Evolutionary conservation across 164 flowering plant species (phyloP), one percentile per base, ranked within the genome.

Genomic region (Nymphaea colorata): DNA sequence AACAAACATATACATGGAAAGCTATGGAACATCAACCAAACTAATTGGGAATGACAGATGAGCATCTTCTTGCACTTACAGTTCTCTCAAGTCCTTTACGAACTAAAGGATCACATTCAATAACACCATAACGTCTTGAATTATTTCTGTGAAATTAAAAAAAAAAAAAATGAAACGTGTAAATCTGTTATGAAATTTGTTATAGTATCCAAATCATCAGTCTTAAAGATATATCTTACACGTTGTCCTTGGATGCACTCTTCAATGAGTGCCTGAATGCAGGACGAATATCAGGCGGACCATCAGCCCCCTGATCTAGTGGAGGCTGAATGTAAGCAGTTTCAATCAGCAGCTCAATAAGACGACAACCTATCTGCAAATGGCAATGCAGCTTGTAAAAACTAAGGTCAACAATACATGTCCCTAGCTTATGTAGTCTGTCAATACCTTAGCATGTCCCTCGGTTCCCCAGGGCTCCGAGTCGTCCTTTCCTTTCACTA

Each of bases 301-400:
- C 71, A 71, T 87, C 91, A 43, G 76, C 83, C n/a, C 68, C 62
- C 76, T 87, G 90, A 84, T 88, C 75, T 62, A 82, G 76, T 10
- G 96, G 91, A 73, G 89, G 80, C 73, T 94, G 98, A 79, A 94
- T 82, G 72, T 85, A 89, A 16, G 98, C 98, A 53, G 88, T 87
- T 76, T 85, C 78, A 55, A 83, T 71, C 74, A 94, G 79, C 74
- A 94, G 76, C 65, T 94, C 95, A 78, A 94, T 84, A 65, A 94
- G 73, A 69, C 87, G 97, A 79, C 90, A 80, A 44, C 98, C 97
- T 73, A 94, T 89, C 98, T 91, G 84, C 44, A 71, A 77, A 17
- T 10, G 8, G 42, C 36, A 41, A 17, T 41, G 41, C 64, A 61
- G 25, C 41, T 41, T 61, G n/a, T 7, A 61, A 12, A 17, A 61